A percentile compares a stretch with the other conserved stretches of the same genome.
Evolutionary conservation across 164 flowering plant species (phyloP).

Genomic region (Sedum album): DNA sequence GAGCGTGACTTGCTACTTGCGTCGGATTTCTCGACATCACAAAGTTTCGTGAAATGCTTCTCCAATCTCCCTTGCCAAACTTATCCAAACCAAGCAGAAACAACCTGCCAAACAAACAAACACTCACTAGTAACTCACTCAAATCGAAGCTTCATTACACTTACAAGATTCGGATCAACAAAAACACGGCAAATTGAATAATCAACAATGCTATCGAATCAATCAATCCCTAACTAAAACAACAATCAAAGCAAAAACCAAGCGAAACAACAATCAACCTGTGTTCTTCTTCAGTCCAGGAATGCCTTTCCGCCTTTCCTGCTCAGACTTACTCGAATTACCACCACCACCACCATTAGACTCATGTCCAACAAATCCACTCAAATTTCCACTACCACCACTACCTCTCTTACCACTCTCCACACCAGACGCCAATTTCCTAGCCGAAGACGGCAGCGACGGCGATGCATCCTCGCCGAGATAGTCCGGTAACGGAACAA

Average conservation of each 20-base stretch:
- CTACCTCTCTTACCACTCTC: slow-evolving; percentile 4
- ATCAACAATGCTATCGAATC: no score
- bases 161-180: not conserved
- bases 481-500: slow-evolving; percentile 54
- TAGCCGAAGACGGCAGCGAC: not conserved
- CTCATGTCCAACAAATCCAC: slow-evolving; percentile 5
- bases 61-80: slow-evolving; percentile 83
- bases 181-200: no score
- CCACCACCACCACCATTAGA: slow-evolving; percentile 20
- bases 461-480: slow-evolving; percentile 25
- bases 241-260: not conserved
- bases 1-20: slow-evolving; percentile 80
- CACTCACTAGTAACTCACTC: no score
- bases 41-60: slow-evolving; percentile 72
- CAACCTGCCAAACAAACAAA: slow-evolving; percentile 28
- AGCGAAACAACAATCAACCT: slow-evolving; percentile 28
- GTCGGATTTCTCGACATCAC: slow-evolving; percentile 72
- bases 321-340: slow-evolving; percentile 45
- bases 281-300: slow-evolving; percentile 98
- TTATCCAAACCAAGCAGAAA: slow-evolving; percentile 70
- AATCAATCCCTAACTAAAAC: not conserved
- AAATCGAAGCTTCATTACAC: not conserved
- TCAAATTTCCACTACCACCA: no score
- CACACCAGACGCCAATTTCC: not conserved
- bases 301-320: slow-evolving; percentile 75